phyloP scores from a whole-genome alignment of 2,329 filamentous ascomycete species.

The Monosporascus sp. region DNA sequence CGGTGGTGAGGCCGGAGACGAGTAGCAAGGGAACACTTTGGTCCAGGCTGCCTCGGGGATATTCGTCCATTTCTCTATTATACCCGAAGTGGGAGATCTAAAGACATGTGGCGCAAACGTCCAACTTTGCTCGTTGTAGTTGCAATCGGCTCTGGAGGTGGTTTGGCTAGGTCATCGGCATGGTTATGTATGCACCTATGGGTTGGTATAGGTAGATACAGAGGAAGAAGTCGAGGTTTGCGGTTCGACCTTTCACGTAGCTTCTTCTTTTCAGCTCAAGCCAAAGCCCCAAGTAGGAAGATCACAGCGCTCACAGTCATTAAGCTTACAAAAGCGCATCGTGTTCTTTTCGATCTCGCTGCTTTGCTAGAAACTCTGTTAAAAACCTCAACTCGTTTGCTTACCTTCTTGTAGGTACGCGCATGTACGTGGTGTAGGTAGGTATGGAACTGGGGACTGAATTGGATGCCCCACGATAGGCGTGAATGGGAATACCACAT shows the following conservation, averaged over 20 bases:
- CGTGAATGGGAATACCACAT: no score
- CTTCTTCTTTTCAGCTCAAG: no score
- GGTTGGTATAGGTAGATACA: not conserved
- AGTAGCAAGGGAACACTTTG: constrained; percentile 84
- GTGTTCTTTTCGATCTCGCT: no score
- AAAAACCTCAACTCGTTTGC: no score
- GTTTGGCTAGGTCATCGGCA: not conserved
- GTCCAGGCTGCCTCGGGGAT: constrained; percentile 72
- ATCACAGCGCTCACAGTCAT: no score
- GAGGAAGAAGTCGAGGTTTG: not conserved
- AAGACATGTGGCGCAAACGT: constrained; percentile 9
- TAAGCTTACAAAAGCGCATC: no score
- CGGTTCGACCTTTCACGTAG: not conserved
- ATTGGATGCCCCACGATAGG: no score
- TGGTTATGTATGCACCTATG: not conserved
- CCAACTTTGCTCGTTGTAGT: not conserved
- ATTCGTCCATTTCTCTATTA: constrained; percentile 63
- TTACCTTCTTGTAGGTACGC: no score
- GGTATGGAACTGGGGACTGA: no score
- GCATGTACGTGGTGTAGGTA: no score
- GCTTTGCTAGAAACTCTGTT: no score
- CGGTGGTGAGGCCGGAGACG: constrained; percentile 65
- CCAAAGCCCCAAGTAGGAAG: no score
- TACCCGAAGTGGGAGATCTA: constrained; percentile 5
- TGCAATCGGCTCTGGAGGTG: not conserved